Evolutionary conservation across 805 yeast genomes (phyloP).

Genomic region (Nakazawaea peltata): DNA sequence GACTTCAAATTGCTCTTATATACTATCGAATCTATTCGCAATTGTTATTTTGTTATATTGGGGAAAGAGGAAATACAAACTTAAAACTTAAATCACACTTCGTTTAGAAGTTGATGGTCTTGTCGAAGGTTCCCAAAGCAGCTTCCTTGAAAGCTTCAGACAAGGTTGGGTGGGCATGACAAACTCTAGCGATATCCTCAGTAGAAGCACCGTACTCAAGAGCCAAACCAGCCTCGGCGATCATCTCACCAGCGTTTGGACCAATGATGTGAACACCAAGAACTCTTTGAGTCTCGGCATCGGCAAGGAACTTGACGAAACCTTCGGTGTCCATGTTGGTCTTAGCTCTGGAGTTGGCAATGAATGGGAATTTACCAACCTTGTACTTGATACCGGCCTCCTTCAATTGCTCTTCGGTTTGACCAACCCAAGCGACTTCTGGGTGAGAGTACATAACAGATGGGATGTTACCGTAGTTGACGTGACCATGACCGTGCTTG

Average conservation of each 20-base stretch:
- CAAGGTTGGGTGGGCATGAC: slow-evolving; percentile 98
- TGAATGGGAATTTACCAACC: slow-evolving; percentile 96
- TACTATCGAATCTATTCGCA: too few relatives aligned
- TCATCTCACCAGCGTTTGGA: slow-evolving; percentile 99
- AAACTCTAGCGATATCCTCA: slow-evolving; percentile 94
- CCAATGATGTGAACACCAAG: slow-evolving; percentile 97
- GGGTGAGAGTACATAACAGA: slow-evolving; percentile 99
- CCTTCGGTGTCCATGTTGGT: slow-evolving; percentile 97
- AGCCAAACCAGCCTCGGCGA: slow-evolving; percentile 97
- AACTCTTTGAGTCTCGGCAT: slow-evolving; percentile 94
- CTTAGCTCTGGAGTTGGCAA: slow-evolving; percentile 99
- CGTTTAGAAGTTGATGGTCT: slow-evolving; percentile 76
- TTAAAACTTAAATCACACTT: background rate
- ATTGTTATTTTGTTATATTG: too few relatives aligned
- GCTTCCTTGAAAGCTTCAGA: slow-evolving; percentile 99
- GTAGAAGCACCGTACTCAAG: slow-evolving; percentile 98
- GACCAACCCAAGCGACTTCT: slow-evolving; percentile 99
- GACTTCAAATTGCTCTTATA: too few relatives aligned
- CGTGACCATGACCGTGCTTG: slow-evolving; percentile 93
- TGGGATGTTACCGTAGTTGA: slow-evolving; percentile 96
- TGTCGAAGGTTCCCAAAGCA: slow-evolving; percentile 83
- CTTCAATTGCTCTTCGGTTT: slow-evolving; percentile 90
- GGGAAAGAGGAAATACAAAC: background rate
- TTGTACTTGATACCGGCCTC: slow-evolving; percentile 87
- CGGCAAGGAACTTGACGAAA: slow-evolving; percentile 91